These are phyloP conservation scores for Prunus mongolica DNA, from an alignment of 306 rosid genomes.

Conservation along the genomic window DNA sequence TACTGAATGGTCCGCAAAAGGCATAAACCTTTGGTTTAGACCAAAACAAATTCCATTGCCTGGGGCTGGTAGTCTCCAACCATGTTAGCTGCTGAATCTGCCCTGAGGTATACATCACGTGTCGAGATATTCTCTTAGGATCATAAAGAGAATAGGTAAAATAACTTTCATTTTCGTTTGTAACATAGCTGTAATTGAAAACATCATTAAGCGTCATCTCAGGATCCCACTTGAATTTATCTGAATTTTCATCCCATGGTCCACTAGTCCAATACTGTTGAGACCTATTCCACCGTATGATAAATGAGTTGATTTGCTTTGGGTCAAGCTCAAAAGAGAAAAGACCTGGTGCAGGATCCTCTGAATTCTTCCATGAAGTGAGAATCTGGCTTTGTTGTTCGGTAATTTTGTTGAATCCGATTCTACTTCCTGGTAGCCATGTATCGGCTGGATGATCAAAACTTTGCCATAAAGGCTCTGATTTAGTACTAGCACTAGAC, in stretches of 20 bases:
- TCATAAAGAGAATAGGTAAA: conserved; percentile 35
- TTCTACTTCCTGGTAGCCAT: conserved; percentile 24
- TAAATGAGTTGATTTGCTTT: not conserved
- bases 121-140: conserved; percentile 9
- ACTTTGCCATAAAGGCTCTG: not conserved
- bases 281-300: conserved; percentile 35
- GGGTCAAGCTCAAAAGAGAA: conserved; percentile 36
- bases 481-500: too few relatives aligned
- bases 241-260: conserved; percentile 26
- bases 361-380: conserved; percentile 48
- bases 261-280: conserved; percentile 12
- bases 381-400: conserved; percentile 35
- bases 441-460: not conserved
- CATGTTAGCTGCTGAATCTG: too few relatives aligned
- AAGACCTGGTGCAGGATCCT: conserved; percentile 46
- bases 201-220: not conserved
- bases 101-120: conserved; percentile 17
- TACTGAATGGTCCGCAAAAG: conserved; percentile 38
- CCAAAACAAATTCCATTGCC: conserved; percentile 50
- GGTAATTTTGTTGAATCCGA: conserved; percentile 18
- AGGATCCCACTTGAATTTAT: accelerated
- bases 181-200: conserved; percentile 31
- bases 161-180: conserved; percentile 45
- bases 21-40: conserved; percentile 48
- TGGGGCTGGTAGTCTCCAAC: accelerated